Percentiles rank a stretch among this genome's conserved stretches.
Evolutionary conservation across 2,329 filamentous ascomycete species (phyloP).

Genomic region (Aureobasidium pullulans): DNA sequence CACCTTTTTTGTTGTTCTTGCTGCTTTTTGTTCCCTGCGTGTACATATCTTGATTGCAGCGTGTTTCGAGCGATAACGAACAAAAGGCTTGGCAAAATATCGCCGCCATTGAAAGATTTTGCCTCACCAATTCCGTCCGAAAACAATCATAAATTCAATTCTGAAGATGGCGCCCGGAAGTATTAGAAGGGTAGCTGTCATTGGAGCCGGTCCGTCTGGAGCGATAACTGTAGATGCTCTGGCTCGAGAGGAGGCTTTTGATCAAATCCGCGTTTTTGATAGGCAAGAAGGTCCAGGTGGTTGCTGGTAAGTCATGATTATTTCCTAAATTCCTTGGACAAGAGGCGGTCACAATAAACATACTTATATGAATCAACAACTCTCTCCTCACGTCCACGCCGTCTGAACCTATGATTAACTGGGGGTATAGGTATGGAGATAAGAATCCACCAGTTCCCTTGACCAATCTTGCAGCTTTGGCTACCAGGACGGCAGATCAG

Average conservation of each 20-base stretch:
- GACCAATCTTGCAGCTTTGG: constrained; percentile 38
- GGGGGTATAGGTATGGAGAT: constrained; percentile 18
- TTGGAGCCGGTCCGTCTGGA: constrained; percentile 55
- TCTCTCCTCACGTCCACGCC: not conserved
- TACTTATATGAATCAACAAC: not conserved
- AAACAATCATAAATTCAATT: not conserved
- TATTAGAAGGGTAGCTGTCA: constrained; percentile 45
- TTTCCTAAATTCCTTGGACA: not conserved
- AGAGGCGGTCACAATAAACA: not conserved
- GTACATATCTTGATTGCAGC: not conserved
- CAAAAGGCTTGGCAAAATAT: not conserved
- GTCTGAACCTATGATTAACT: not conserved
- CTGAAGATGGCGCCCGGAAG: not conserved
- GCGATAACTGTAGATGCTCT: constrained; percentile 55
- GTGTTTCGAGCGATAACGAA: not conserved
- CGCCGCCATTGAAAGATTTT: not conserved
- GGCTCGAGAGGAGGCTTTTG: constrained; percentile 51
- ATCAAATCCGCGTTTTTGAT: constrained; percentile 55
- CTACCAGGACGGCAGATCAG: constrained; percentile 44
- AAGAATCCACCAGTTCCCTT: constrained; percentile 33
- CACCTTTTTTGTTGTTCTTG: not conserved
- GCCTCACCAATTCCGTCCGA: not conserved
- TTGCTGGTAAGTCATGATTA: constrained; percentile 45
- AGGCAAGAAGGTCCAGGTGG: constrained; percentile 52
- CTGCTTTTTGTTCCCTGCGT: not conserved